Percentiles rank a stretch among this genome's conserved stretches.
These are phyloP conservation scores for Trypanosoma congolense DNA, from an alignment of 208 protist species.

Conservation along the genomic window DNA sequence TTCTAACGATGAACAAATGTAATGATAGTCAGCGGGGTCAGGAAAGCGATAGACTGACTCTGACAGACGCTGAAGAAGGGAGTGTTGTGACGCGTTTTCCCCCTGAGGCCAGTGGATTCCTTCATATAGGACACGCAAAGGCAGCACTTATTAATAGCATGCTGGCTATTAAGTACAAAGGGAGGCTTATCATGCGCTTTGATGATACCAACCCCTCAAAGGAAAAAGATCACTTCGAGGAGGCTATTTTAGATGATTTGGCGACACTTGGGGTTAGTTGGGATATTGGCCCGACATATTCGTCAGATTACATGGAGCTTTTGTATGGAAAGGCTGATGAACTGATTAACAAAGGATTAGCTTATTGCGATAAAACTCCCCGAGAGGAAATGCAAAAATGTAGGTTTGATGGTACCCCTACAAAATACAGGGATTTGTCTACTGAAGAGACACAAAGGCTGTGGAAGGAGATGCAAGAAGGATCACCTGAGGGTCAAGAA, in stretches of 20 bases:
- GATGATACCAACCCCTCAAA: constrained; percentile 99
- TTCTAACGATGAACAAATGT: constrained; percentile 12
- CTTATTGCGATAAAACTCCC: constrained; percentile 97
- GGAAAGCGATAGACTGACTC: constrained; percentile 66
- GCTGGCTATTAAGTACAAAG: constrained; percentile 94
- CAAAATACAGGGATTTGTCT: constrained; percentile 71
- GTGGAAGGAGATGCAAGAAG: constrained; percentile 94
- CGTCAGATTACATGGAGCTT: constrained; percentile 97
- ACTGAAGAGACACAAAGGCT: constrained; percentile 95
- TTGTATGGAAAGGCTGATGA: constrained; percentile 88
- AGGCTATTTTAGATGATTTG: constrained; percentile 95
- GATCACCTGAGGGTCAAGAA: constrained; percentile 76
- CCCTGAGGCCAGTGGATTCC: constrained; percentile 95
- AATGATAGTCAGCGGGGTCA: constrained; percentile 7
- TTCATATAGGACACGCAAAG: constrained; percentile 99
- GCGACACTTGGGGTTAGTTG: constrained; percentile 86
- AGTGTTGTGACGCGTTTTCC: constrained; percentile 96
- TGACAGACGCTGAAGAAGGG: constrained; percentile 81
- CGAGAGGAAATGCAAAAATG: constrained; percentile 93
- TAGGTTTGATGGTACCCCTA: constrained; percentile 89
- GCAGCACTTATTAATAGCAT: constrained; percentile 97
- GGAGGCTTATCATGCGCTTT: constrained; percentile 98
- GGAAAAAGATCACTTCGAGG: constrained; percentile 96
- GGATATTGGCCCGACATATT: constrained; percentile 90
- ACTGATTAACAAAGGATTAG: constrained; percentile 88